phyloP scores from a whole-genome alignment of 2,329 filamentous ascomycete genomes.

The Dactylonectria macrodidyma region DNA sequence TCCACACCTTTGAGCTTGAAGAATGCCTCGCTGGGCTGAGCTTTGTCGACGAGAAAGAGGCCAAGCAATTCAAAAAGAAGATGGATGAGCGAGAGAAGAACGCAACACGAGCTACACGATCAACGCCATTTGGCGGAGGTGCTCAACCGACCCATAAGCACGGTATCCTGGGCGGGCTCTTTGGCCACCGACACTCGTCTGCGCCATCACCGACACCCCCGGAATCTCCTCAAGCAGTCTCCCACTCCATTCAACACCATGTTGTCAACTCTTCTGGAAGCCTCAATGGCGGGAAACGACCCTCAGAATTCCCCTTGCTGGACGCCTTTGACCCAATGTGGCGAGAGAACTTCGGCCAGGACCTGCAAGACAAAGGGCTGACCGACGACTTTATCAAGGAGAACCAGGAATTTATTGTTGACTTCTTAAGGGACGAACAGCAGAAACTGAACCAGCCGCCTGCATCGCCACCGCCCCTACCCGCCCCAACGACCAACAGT shows the following conservation, averaged over 20 bases:
- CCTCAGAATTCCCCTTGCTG: constrained; percentile 73
- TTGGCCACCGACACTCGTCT: constrained; percentile 73
- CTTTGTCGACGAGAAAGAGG: constrained; percentile 97
- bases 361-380: constrained; percentile 73
- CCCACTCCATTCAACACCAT: constrained; percentile 54
- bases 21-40: constrained; percentile 91
- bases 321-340: constrained; percentile 76
- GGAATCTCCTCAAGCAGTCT: constrained; percentile 66
- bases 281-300: constrained; percentile 60
- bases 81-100: constrained; percentile 97
- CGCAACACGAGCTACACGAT: constrained; percentile 87
- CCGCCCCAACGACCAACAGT: constrained; percentile 51
- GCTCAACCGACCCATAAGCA: constrained; percentile 58
- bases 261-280: constrained; percentile 61
- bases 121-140: constrained; percentile 79
- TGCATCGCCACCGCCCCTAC: constrained; percentile 47
- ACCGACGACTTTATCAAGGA: constrained; percentile 78
- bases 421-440: constrained; percentile 73
- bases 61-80: constrained; percentile 97
- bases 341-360: constrained; percentile 77
- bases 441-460: constrained; percentile 52
- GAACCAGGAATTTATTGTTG: constrained; percentile 78
- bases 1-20: constrained; percentile 97
- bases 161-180: constrained; percentile 72
- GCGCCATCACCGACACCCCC: constrained; percentile 71